phyloP scores from a whole-genome alignment of 179 eudicot genomes.

The Sideroxylon spinosum region DNA sequence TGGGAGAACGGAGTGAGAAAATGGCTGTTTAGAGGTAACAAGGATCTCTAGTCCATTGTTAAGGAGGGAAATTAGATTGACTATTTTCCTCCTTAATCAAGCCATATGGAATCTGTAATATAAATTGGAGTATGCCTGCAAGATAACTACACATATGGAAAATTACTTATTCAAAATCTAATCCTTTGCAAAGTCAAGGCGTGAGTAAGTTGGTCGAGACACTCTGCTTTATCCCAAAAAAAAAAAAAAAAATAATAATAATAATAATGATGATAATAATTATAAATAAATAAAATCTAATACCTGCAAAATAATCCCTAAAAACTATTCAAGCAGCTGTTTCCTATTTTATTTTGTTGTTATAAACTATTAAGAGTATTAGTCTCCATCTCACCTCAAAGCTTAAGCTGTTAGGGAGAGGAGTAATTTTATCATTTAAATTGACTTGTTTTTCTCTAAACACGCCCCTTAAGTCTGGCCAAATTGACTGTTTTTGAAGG shows the following conservation, averaged over 20 bases:
- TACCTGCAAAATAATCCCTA: background rate
- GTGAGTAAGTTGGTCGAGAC: too few relatives aligned
- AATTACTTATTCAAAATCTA: background rate
- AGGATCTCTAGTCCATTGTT: background rate
- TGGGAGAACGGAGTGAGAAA: background rate
- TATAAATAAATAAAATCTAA: too few relatives aligned
- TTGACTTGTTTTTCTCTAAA: too few relatives aligned
- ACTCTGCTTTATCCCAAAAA: too few relatives aligned
- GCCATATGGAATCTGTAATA: background rate
- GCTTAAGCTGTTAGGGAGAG: too few relatives aligned
- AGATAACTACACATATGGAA: background rate
- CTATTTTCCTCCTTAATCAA: background rate
- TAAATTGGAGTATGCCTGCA: background rate
- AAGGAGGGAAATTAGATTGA: background rate
- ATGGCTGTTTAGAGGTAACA: background rate
- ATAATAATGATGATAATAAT: too few relatives aligned
- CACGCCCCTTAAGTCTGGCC: too few relatives aligned
- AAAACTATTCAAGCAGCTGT: background rate
- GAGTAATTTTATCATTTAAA: too few relatives aligned
- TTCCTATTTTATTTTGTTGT: background rate
- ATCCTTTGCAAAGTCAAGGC: background rate
- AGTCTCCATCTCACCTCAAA: too few relatives aligned
- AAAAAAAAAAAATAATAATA: too few relatives aligned
- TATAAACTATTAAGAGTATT: background rate
- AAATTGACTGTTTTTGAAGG: too few relatives aligned